phyloP scores from a whole-genome alignment of 2,329 filamentous ascomycete species.

The Cyphellophora europaea region DNA sequence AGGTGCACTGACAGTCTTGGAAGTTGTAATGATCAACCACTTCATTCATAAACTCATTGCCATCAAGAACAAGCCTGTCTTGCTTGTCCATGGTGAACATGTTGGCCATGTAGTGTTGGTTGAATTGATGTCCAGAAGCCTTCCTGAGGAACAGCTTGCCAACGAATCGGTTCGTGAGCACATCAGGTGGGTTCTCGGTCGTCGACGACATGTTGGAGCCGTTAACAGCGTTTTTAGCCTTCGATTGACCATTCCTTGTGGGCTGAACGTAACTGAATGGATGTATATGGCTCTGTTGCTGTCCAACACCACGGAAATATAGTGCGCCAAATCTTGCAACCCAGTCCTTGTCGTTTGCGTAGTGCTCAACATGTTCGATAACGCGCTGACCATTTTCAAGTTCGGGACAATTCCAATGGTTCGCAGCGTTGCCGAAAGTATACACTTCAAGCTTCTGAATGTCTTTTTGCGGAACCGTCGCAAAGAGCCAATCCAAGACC shows the following conservation, averaged over 20 bases:
- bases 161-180: slow-evolving; percentile 36
- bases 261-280: slow-evolving; percentile 1
- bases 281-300: too few relatives aligned
- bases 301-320: slow-evolving; percentile 28
- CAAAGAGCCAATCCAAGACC: slow-evolving; percentile 67
- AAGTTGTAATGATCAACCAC: slow-evolving; percentile 16
- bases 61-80: slow-evolving; percentile 18
- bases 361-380: slow-evolving; percentile 70
- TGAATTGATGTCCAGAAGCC: slow-evolving; percentile 32
- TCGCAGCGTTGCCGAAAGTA: slow-evolving; percentile 70
- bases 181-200: too few relatives aligned
- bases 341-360: slow-evolving; percentile 64
- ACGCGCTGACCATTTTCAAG: slow-evolving; percentile 31
- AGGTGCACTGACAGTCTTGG: slow-evolving; percentile 7
- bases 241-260: neutral
- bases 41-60: slow-evolving; percentile 27
- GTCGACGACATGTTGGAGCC: slow-evolving; percentile 11
- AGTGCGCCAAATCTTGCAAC: slow-evolving; percentile 67
- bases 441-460: slow-evolving; percentile 62
- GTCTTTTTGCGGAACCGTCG: slow-evolving; percentile 58
- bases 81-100: slow-evolving; percentile 28
- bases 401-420: slow-evolving; percentile 69
- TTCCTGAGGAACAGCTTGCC: slow-evolving; percentile 38
- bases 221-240: slow-evolving; percentile 6
- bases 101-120: slow-evolving; percentile 34